Evolutionary conservation across 768 basidiomycete genomes (phyloP), one percentile per base, ranked within the genome.

Genomic region (Pisolithus marmoratus): DNA sequence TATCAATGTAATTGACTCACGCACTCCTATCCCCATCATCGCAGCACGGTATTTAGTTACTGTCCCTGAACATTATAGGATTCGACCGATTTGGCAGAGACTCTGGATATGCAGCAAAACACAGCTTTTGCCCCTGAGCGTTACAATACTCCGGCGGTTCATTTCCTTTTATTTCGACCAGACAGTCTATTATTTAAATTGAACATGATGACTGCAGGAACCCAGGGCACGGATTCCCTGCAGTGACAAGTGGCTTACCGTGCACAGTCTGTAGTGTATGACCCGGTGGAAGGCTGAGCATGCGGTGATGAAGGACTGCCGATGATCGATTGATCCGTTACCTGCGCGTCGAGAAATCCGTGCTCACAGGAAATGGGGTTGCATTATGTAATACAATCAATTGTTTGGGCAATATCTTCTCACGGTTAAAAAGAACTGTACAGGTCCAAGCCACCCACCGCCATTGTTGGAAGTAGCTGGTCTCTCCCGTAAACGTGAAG

Each of bases 371-470:
- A 31, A 2, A 12, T 34, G 11, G 31, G 34, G 34, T 34, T 34
- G 12, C 34, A 34, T 34, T 4, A 34, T 12, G 34, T 34, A 4
- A 34, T 15, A 34, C 34, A 5, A 14, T 1, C 34, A 34, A n/a
- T n/a, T n/a, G n/a, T 34, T 34, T 34, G 1, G 14, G 34, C 34
- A 15, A 14, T 5, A 15, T 14, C 1, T 37, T 47, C 46, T 36
- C 46, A 47, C 55, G 62, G 48, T 45, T n/a, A 55, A 51, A 34
- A 34, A 5, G 12, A 74, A 76, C 83, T 85, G 65, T 82, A 82
- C 69, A 85, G 81, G n/a, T 69, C 68, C 68, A 60, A 82, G 80
- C 81, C 80, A 77, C 56, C 29, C 48, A 12, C 8, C 2, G 49
- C 79, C 80, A 76, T 54, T 34, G n/a, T 70, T 5, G 4, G 27